These are phyloP conservation scores for Penicillium chermesinum DNA, from an alignment of 495 filamentous ascomycete species.

Conservation along the genomic window DNA sequence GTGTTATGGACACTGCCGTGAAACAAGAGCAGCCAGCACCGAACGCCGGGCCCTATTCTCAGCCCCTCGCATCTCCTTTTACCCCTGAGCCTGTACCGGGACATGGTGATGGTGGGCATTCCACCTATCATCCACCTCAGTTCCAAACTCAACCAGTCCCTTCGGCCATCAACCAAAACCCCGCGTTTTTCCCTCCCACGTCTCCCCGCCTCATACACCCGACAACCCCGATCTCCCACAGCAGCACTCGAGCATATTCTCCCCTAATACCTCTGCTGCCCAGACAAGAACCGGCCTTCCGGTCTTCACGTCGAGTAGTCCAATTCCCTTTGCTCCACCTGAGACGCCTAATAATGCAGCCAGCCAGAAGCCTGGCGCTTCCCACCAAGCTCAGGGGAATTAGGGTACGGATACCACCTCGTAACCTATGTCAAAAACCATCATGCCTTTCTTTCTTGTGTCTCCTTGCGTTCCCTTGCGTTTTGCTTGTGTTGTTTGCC, in stretches of 20 bases:
- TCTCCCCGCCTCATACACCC: slow-evolving; percentile 21
- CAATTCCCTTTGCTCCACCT: slow-evolving; percentile 44
- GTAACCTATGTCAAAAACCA: background rate
- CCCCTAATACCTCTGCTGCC: slow-evolving; percentile 28
- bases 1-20: background rate
- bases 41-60: background rate
- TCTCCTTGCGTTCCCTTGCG: background rate
- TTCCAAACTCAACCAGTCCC: slow-evolving; percentile 2
- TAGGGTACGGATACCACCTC: background rate
- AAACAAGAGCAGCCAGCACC: slow-evolving; percentile 1
- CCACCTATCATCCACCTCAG: background rate
- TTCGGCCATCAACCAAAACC: slow-evolving; percentile 3
- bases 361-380: background rate
- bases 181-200: slow-evolving; percentile 4
- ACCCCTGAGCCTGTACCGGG: background rate
- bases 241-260: slow-evolving; percentile 19
- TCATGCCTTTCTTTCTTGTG: background rate
- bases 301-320: slow-evolving; percentile 45
- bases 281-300: slow-evolving; percentile 44
- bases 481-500: background rate
- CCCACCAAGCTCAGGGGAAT: background rate
- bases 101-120: background rate
- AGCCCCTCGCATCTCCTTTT: background rate
- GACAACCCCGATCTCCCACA: slow-evolving; percentile 7
- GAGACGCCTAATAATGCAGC: background rate